Conservation (phyloP, 2,329 filamentous ascomycete species). For the Calonectria crousiana region DNA sequence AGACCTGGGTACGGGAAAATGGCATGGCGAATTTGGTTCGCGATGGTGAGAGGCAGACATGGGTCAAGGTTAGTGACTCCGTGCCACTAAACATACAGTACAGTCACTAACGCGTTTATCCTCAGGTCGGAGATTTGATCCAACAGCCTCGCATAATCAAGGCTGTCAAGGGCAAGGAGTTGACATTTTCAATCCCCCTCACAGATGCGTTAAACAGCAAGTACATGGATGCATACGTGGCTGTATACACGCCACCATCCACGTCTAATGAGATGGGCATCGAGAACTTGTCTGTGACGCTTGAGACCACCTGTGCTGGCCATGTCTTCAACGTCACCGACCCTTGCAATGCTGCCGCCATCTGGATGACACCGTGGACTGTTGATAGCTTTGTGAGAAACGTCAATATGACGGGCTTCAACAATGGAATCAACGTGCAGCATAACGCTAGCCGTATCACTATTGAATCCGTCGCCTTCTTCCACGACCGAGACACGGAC, state of each 20-base stretch:
- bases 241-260: conserved; percentile 26
- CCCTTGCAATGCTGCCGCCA: conserved; percentile 29
- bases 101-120: background rate
- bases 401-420: conserved; percentile 34
- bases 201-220: conserved; percentile 31
- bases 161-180: conserved; percentile 25
- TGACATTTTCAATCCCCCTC: conserved; percentile 33
- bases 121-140: conserved; percentile 24
- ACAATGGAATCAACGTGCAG: conserved; percentile 32
- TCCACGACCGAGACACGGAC: conserved; percentile 24
- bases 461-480: conserved; percentile 27
- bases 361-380: conserved; percentile 36
- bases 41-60: conserved; percentile 28
- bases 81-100: accelerated
- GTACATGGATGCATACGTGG: conserved; percentile 28
- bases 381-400: conserved; percentile 36
- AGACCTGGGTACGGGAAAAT: conserved; percentile 30
- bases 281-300: conserved; percentile 20
- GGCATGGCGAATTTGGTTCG: conserved; percentile 33
- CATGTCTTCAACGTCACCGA: background rate
- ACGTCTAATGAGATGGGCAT: conserved; percentile 34
- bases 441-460: conserved; percentile 33
- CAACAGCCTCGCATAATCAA: conserved; percentile 29
- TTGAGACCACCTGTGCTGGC: conserved; percentile 29
- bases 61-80: conserved; percentile 28